Conservation (phyloP, 192 early-diverging fungal species). For the Diversispora eburnea region DNA sequence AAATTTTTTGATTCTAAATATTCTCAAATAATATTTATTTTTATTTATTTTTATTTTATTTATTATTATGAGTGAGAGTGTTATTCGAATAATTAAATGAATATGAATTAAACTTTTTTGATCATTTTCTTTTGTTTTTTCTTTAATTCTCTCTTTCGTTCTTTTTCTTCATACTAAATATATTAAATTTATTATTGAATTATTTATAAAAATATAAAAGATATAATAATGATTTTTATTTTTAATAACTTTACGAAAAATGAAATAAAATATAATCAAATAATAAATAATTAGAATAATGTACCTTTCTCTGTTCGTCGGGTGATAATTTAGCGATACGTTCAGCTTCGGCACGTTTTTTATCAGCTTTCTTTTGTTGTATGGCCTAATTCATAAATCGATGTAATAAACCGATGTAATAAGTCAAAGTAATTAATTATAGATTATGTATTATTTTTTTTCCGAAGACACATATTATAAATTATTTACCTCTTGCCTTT, state of each 20-base stretch:
- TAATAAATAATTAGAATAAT: background rate
- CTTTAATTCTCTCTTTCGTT: constrained; percentile 11
- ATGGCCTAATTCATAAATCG: background rate
- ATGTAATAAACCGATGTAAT: background rate
- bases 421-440: background rate
- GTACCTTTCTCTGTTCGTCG: constrained; percentile 13
- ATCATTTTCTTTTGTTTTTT: constrained; percentile 19
- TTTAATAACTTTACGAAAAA: no score
- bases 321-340: constrained; percentile 15
- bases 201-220: background rate
- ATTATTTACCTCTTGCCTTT: constrained; percentile 12
- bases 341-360: constrained; percentile 17
- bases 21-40: no score
- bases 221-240: background rate
- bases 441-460: background rate
- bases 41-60: no score
- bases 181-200: background rate
- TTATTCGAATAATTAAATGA: no score
- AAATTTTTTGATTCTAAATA: no score
- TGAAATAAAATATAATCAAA: no score
- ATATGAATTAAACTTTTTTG: background rate
- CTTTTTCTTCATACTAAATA: constrained; percentile 6
- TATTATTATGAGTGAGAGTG: no score
- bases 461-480: background rate
- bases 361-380: constrained; percentile 7